Percentiles rank a stretch among this genome's conserved stretches.
These are phyloP conservation scores for Cercospora beticola DNA, from an alignment of 2,329 filamentous ascomycete species.

Conservation along the genomic window DNA sequence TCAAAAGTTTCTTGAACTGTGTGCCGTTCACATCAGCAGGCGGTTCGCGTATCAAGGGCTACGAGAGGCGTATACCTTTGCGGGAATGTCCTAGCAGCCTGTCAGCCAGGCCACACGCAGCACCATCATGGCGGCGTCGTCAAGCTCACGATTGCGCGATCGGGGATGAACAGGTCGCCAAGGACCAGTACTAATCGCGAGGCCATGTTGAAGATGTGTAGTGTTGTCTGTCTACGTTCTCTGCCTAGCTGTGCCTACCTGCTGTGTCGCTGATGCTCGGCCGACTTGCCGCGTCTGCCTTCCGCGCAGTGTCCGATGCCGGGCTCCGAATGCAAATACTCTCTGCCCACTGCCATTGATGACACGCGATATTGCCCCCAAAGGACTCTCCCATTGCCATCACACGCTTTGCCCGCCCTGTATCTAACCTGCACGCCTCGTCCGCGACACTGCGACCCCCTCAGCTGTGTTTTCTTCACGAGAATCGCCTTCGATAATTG, in stretches of 20 bases:
- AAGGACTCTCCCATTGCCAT: neutral
- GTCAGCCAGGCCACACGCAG: conserved; percentile 25
- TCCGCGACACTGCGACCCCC: neutral
- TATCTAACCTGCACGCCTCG: neutral
- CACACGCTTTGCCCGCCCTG: neutral
- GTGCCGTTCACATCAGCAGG: conserved; percentile 8
- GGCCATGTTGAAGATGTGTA: conserved; percentile 55
- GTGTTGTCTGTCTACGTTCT: neutral
- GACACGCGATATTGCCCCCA: neutral
- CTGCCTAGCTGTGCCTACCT: neutral
- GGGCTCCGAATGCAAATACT: neutral
- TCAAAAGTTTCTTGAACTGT: conserved; percentile 57
- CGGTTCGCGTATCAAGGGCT: conserved; percentile 1
- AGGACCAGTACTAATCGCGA: conserved; percentile 89
- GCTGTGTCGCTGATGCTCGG: neutral
- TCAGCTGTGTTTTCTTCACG: conserved; percentile 8
- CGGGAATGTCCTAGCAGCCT: conserved; percentile 67
- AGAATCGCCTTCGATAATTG: conserved; percentile 11
- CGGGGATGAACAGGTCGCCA: conserved; percentile 90
- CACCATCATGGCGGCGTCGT: neutral
- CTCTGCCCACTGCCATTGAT: neutral
- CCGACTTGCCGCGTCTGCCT: neutral
- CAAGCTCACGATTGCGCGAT: conserved; percentile 67
- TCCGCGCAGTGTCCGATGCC: neutral
- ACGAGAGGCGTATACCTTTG: conserved; percentile 62